Evolutionary conservation across 1,284 basidiomycete genomes (phyloP).

Genomic region (Hemileia vastatrix): DNA sequence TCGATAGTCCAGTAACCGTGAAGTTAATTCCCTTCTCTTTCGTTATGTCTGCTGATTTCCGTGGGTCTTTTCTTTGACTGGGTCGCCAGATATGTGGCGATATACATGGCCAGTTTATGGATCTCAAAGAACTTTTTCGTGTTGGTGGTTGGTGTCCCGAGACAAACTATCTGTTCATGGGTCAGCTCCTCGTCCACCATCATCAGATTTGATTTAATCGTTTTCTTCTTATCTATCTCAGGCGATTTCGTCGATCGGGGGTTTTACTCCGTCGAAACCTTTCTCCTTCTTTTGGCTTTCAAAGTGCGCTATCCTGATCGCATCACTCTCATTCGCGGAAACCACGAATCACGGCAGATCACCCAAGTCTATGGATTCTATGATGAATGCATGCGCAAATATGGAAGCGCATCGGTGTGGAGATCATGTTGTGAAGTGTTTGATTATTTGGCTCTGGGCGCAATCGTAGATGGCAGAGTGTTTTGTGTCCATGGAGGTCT

Average conservation of each 20-base stretch:
- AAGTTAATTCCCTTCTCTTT: background rate
- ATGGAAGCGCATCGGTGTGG: conserved; percentile 92
- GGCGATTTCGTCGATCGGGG: conserved; percentile 95
- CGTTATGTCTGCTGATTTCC: background rate
- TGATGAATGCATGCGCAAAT: conserved; percentile 95
- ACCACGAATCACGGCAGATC: conserved; percentile 98
- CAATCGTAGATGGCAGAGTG: conserved; percentile 88
- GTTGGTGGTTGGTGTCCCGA: conserved; percentile 90
- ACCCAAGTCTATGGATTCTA: conserved; percentile 99
- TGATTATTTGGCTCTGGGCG: conserved; percentile 86
- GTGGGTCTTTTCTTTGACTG: conserved; percentile 1
- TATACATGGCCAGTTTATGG: conserved; percentile 97
- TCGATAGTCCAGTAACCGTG: conserved; percentile 92
- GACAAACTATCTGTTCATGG: conserved; percentile 98
- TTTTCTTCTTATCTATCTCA: conserved; percentile 19
- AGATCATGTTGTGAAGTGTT: conserved; percentile 97
- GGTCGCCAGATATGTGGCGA: conserved; percentile 80
- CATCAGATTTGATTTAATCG: background rate
- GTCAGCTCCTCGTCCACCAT: conserved; percentile 47
- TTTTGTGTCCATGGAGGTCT: conserved; percentile 88
- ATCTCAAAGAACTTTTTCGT: conserved; percentile 92
- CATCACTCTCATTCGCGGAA: conserved; percentile 92
- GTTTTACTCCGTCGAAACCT: conserved; percentile 95
- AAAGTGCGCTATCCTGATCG: conserved; percentile 97
- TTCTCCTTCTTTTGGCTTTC: conserved; percentile 81